phyloP scores from a whole-genome alignment of 1,139 yeast species.

The Suhomyces bokatorum region DNA sequence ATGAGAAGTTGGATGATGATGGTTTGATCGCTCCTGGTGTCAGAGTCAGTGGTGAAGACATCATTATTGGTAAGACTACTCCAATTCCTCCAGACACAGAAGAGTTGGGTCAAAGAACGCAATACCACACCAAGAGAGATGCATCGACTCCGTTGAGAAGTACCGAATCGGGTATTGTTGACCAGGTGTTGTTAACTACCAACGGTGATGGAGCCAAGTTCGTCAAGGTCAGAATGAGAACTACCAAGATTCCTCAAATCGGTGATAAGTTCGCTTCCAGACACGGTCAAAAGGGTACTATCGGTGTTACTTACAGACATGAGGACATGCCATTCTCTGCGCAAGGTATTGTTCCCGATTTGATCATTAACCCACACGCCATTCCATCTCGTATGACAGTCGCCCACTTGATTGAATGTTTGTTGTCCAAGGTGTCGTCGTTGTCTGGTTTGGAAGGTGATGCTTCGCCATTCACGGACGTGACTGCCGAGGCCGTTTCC shows the following conservation, averaged over 20 bases:
- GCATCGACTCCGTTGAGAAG: slow-evolving; percentile 97
- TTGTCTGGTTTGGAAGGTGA: slow-evolving; percentile 97
- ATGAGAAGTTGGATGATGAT: slow-evolving; percentile 96
- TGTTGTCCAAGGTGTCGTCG: slow-evolving; percentile 91
- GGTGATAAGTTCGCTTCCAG: slow-evolving; percentile 98
- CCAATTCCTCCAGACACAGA: slow-evolving; percentile 98
- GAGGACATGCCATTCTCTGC: slow-evolving; percentile 99
- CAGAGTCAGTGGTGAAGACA: slow-evolving; percentile 97
- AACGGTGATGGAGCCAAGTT: slow-evolving; percentile 97
- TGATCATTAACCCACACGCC: slow-evolving; percentile 97
- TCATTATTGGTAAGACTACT: slow-evolving; percentile 96
- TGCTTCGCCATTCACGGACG: slow-evolving; percentile 97
- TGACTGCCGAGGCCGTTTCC: slow-evolving; percentile 95
- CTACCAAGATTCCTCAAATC: slow-evolving; percentile 96
- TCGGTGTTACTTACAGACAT: slow-evolving; percentile 97
- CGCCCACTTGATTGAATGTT: slow-evolving; percentile 98
- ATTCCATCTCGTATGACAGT: slow-evolving; percentile 99
- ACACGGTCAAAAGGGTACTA: slow-evolving; percentile 99
- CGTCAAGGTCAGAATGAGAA: slow-evolving; percentile 97
- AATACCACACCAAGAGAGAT: slow-evolving; percentile 96
- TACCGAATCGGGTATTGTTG: slow-evolving; percentile 98
- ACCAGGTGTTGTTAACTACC: slow-evolving; percentile 93
- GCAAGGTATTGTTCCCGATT: slow-evolving; percentile 95
- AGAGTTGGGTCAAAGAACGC: slow-evolving; percentile 97
- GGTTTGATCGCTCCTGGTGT: slow-evolving; percentile 98